Percentiles rank a stretch among this genome's conserved stretches.
These are phyloP conservation scores for Pestalotiopsis sp. DNA, from an alignment of 2,329 filamentous ascomycete genomes.

Conservation along the genomic window DNA sequence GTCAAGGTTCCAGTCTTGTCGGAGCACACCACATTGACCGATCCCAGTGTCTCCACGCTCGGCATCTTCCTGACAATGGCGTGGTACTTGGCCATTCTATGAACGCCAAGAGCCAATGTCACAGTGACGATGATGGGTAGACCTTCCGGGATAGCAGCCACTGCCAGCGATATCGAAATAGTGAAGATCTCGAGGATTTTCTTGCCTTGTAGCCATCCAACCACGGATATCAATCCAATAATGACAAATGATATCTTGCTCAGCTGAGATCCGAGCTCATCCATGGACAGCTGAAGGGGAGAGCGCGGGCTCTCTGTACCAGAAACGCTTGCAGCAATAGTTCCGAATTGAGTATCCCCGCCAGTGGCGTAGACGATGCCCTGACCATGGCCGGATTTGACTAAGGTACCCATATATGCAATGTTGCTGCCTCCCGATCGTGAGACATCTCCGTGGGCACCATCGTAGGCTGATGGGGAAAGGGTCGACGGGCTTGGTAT, in stretches of 20 bases:
- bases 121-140: constrained; percentile 98
- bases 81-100: constrained; percentile 93
- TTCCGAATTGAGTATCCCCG: constrained; percentile 90
- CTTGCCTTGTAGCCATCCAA: constrained; percentile 90
- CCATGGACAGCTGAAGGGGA: constrained; percentile 94
- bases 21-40: constrained; percentile 99
- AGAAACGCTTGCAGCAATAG: constrained; percentile 90
- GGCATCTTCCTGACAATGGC: constrained; percentile 95
- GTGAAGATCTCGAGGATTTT: constrained; percentile 93
- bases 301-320: constrained; percentile 95
- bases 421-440: constrained; percentile 84
- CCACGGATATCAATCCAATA: constrained; percentile 88
- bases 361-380: constrained; percentile 98
- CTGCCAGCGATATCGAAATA: constrained; percentile 93
- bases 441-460: constrained; percentile 65
- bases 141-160: constrained; percentile 94
- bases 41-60: constrained; percentile 95
- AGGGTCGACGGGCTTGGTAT: constrained; percentile 43
- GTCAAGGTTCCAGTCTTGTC: constrained; percentile 97
- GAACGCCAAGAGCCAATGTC: constrained; percentile 89
- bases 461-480: constrained; percentile 58
- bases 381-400: constrained; percentile 92
- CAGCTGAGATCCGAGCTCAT: constrained; percentile 91
- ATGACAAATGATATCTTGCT: constrained; percentile 97
- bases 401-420: constrained; percentile 96